Percentiles rank a stretch among this genome's conserved stretches.
These are phyloP conservation scores for Cyathus pygmaeus DNA, from an alignment of 1,284 basidiomycete genomes.

Conservation along the genomic window DNA sequence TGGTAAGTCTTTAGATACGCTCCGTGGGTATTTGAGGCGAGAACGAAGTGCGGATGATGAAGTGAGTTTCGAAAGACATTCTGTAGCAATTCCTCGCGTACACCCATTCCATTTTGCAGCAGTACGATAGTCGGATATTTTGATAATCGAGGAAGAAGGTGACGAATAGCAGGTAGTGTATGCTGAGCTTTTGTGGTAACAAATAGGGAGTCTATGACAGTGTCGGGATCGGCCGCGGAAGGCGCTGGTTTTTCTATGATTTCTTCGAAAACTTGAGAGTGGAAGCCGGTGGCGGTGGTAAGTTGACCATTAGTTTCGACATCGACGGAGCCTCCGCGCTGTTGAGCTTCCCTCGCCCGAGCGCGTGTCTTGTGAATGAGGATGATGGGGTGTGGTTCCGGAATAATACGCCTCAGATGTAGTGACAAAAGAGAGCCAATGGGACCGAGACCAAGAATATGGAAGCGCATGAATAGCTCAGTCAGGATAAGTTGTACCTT, in stretches of 20 bases:
- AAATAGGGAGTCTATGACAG: slow-evolving; percentile 72
- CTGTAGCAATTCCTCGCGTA: slow-evolving; percentile 83
- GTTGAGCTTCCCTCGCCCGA: slow-evolving; percentile 43
- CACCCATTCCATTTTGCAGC: slow-evolving; percentile 91
- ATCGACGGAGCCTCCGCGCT: slow-evolving; percentile 46
- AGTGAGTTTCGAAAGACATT: slow-evolving; percentile 79
- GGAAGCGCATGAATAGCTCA: slow-evolving; percentile 66
- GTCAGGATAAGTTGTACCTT: background rate
- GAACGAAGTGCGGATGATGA: slow-evolving; percentile 85
- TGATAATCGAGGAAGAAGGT: slow-evolving; percentile 73
- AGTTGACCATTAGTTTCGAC: slow-evolving; percentile 61
- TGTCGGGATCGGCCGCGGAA: no score
- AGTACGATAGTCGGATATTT: slow-evolving; percentile 86
- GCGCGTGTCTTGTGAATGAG: slow-evolving; percentile 68
- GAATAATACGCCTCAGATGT: slow-evolving; percentile 73
- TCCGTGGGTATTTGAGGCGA: slow-evolving; percentile 88
- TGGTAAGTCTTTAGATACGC: slow-evolving; percentile 63
- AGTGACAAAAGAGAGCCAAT: slow-evolving; percentile 85
- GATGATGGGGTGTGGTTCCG: slow-evolving; percentile 64
- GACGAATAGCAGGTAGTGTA: slow-evolving; percentile 67
- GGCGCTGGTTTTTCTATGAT: no score
- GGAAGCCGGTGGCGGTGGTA: slow-evolving; percentile 53
- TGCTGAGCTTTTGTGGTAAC: slow-evolving; percentile 85
- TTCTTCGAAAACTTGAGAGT: slow-evolving; percentile 54
- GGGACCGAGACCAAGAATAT: slow-evolving; percentile 81